A percentile compares a stretch with the other conserved stretches of the same genome.
Conservation (phyloP, 2,329 filamentous ascomycete species). For the Massarina eburnea region DNA sequence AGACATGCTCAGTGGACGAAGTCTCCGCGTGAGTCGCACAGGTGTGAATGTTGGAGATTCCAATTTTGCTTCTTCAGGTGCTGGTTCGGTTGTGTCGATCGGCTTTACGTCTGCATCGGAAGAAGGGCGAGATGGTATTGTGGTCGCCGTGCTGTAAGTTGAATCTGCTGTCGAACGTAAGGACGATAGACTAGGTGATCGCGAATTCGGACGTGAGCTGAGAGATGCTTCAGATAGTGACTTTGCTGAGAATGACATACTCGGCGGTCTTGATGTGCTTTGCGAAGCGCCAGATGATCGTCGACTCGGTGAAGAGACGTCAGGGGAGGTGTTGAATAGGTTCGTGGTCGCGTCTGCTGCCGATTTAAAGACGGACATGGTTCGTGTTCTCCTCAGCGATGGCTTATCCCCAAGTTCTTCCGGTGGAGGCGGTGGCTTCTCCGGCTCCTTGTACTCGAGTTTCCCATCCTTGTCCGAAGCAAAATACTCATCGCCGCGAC, state of each 20-base stretch:
- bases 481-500: slow-evolving; percentile 44
- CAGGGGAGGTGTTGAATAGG: slow-evolving; percentile 10
- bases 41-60: slow-evolving; percentile 1
- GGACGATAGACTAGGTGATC: slow-evolving; percentile 11
- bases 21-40: slow-evolving; percentile 6
- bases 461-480: slow-evolving; percentile 43
- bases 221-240: slow-evolving; percentile 24
- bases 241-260: slow-evolving; percentile 21
- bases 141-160: slow-evolving; percentile 1
- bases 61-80: not conserved
- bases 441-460: slow-evolving; percentile 38
- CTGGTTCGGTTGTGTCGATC: not conserved
- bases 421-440: slow-evolving; percentile 19
- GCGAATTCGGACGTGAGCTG: slow-evolving; percentile 10
- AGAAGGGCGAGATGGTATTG: slow-evolving; percentile 1
- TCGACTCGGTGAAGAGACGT: slow-evolving; percentile 12
- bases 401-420: slow-evolving; percentile 25
- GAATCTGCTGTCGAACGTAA: slow-evolving; percentile 9
- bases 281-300: slow-evolving; percentile 21
- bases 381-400: slow-evolving; percentile 27
- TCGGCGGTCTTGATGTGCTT: slow-evolving; percentile 23
- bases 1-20: slow-evolving; percentile 19
- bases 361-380: slow-evolving; percentile 33
- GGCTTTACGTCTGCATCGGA: slow-evolving; percentile 5
- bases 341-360: slow-evolving; percentile 22